Conservation (phyloP, 108 stramenopile genomes). For the Skeletonema potamos region DNA sequence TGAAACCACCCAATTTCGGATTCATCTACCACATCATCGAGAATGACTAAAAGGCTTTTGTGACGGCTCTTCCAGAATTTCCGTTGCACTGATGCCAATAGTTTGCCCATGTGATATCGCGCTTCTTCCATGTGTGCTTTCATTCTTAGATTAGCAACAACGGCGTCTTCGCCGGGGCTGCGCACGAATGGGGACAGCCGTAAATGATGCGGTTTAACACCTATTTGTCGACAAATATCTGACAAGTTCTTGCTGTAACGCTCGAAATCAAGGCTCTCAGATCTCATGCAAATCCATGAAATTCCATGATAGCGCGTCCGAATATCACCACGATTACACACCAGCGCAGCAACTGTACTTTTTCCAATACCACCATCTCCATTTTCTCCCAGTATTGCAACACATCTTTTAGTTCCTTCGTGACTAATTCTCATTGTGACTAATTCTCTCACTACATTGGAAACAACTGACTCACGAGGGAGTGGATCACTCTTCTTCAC, state of each 20-base stretch:
- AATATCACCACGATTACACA: conserved; percentile 62
- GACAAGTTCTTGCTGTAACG: conserved; percentile 5
- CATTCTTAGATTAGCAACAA: conserved; percentile 56
- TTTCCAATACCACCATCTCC: conserved; percentile 44
- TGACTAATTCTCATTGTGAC: background rate
- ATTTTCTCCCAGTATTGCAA: background rate
- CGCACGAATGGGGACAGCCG: conserved; percentile 40
- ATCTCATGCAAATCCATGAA: conserved; percentile 62
- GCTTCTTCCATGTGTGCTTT: conserved; percentile 76
- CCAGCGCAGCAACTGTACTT: conserved; percentile 75
- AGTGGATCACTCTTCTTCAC: conserved; percentile 5
- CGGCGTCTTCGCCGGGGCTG: conserved; percentile 54
- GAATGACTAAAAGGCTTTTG: conserved; percentile 57
- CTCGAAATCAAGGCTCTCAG: conserved; percentile 49
- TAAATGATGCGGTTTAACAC: conserved; percentile 11
- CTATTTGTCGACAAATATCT: conserved; percentile 19
- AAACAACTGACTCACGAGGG: conserved; percentile 27
- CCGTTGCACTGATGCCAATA: conserved; percentile 36
- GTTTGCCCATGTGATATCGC: conserved; percentile 59
- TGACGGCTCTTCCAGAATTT: conserved; percentile 2
- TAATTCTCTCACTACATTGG: conserved; percentile 7
- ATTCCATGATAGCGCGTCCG: conserved; percentile 61
- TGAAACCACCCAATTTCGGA: conserved; percentile 79
- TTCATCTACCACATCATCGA: conserved; percentile 69
- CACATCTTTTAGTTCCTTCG: background rate